Base-by-base conservation (phyloP, 169 alveolate genomes). In the Eimeria falciformis region DNA sequence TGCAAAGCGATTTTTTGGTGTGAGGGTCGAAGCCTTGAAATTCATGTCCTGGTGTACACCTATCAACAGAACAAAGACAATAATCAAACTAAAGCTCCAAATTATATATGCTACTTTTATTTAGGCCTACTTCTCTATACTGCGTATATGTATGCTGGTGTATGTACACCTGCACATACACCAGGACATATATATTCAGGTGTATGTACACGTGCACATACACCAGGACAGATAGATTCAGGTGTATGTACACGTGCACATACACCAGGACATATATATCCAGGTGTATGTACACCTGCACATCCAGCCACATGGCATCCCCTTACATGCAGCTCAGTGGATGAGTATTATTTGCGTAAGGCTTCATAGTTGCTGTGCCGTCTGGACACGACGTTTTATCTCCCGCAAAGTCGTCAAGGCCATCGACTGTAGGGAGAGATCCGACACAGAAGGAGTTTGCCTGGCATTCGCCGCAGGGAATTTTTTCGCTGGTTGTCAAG, bases 381-480 rank as follows among this genome's bases (percentile, higher is more conserved):
- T 62, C 93, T 29, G 96, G 96, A 68, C 98, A 96, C 68, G 83
- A 68, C 37, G 91, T 81, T 68, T 95, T 95, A 62, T 95, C 95
- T 17, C 96, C 97, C 23, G 89, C 90, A 92, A 94, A 91, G 66
- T 73, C 93, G 25, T 45, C 45, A 66, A 95, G 58, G 40, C 81
- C 94, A 17, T 91, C 75, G n/a, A 83, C 90, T n/a, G 89, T 53
- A 23, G 96, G 93, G 25, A 77, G 94, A 5, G 96, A 95, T 5
- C 98, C 98, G 14, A 96, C 97, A 78, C 98, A 96, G 69, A 95
- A 95, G 91, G 95, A 97, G 77, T 96, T 82, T 17, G 92, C 81
- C 5, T 95, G 94, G 58, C 98, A 96, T 65, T 88, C 95, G 25
- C 73, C 95, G 79, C 98, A 96, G 14, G 94, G 94, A 3, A 82